Base-by-base conservation (phyloP, 805 yeast genomes). In the Wickerhamomyces mucosus region DNA sequence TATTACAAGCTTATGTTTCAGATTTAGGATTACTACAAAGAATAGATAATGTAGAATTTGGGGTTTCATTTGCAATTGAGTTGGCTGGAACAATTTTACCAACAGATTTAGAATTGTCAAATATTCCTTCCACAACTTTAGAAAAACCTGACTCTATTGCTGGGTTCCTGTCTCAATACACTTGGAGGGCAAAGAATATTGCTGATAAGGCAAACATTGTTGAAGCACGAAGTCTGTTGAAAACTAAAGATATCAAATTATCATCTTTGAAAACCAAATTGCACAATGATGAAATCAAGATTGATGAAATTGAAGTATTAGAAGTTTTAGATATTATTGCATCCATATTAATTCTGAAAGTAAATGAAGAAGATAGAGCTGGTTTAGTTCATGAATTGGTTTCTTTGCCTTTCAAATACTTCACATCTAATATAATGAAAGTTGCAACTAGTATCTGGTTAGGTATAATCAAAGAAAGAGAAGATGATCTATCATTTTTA, bases 41-140 rank as follows among this genome's bases (percentile, higher is more conserved):
- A 40, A 50, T 52, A 41, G 67, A 53, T 44, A 59, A 46, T 45
- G 68, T 82, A 26, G 78, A 81, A 35, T 76, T 69, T 46, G 97
- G 97, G 33, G 78, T 86, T 29, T 78, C 94, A 0, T 83, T 89
- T 64, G 97, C 98, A 0, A 60, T 88, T 36, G 92, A 83, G 42
- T 70, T 85, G 77, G 94, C 95, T 2, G 85, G 92, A 4, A 53
- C 70, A 5, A 68, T 84, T 10, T 58, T 76, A n/a, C 65, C 77
- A 14, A 65, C 65, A 18, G 94, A 84, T 45, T 60, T 77, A 27
- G 92, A 81, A 45, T 53, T 78, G 18, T 66, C 72, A 3, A 67
- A 69, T 26, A 60, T 75, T 25, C 50, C 67, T 31, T 41, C 45
- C 10, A 36, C 47, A 15, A 52, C 58, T 9, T 56, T 50, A 21